phyloP scores from a whole-genome alignment of 2,329 filamentous ascomycete species.

The Colletotrichum sp. region DNA sequence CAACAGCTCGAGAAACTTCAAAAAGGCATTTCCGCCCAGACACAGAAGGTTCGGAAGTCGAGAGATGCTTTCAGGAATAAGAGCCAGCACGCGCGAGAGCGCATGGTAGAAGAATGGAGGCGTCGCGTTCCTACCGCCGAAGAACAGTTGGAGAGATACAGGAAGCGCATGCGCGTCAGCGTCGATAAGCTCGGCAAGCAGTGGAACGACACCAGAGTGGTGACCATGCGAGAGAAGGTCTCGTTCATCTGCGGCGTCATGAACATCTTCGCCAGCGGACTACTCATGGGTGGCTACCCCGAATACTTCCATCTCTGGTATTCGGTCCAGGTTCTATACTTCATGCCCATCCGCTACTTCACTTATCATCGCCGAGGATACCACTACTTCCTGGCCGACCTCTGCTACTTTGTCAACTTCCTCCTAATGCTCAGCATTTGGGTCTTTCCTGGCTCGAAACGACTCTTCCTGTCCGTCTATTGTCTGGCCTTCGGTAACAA shows the following conservation, averaged over 20 bases:
- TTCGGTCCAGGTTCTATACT: constrained; percentile 84
- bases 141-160: constrained; percentile 91
- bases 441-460: constrained; percentile 88
- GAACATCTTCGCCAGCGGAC: constrained; percentile 97
- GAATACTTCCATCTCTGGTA: constrained; percentile 95
- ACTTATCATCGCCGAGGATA: constrained; percentile 91
- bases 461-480: constrained; percentile 89
- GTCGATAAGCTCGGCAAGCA: constrained; percentile 86
- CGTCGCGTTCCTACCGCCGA: constrained; percentile 85
- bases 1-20: constrained; percentile 93
- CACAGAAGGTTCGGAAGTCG: constrained; percentile 82
- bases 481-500: constrained; percentile 97
- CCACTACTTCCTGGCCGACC: constrained; percentile 95
- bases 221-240: constrained; percentile 90
- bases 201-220: constrained; percentile 89
- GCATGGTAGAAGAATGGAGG: constrained; percentile 92
- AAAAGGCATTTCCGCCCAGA: constrained; percentile 80
- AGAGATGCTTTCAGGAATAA: constrained; percentile 79
- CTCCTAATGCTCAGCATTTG: constrained; percentile 83
- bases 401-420: constrained; percentile 98
- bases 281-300: constrained; percentile 85
- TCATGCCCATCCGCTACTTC: constrained; percentile 95
- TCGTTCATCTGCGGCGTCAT: constrained; percentile 96
- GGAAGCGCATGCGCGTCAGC: constrained; percentile 82
- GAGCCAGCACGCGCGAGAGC: constrained; percentile 80